Percentiles rank a stretch among this genome's conserved stretches.
Evolutionary conservation across 2,329 filamentous ascomycete genomes (phyloP).

Genomic region (Didymella arachidicola): DNA sequence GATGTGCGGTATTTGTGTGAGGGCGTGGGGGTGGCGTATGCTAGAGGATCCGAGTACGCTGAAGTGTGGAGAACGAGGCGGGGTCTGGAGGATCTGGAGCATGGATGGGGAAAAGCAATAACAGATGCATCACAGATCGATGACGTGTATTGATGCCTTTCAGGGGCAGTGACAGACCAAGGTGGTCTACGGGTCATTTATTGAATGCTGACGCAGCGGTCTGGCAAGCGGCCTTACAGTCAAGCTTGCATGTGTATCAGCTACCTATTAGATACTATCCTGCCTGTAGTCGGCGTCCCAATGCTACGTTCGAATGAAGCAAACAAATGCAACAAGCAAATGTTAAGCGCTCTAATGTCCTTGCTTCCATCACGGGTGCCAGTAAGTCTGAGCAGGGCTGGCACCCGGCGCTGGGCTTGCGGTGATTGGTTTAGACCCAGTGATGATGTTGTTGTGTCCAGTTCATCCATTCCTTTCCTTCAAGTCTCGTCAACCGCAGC

Average conservation of each 20-base stretch:
- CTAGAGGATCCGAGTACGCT: neutral
- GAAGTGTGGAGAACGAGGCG: neutral
- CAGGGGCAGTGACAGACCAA: neutral
- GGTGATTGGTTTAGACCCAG: neutral
- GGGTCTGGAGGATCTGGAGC: neutral
- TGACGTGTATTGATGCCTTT: neutral
- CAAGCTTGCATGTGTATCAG: conserved; percentile 5
- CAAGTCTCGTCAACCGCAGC: conserved; percentile 17
- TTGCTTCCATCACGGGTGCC: neutral
- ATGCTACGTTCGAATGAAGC: neutral
- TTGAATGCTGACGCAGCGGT: neutral
- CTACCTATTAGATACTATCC: neutral
- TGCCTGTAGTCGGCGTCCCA: neutral
- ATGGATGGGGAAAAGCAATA: neutral
- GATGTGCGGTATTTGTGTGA: neutral
- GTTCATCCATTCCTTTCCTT: neutral
- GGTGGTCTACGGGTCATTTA: neutral
- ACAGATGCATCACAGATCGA: neutral
- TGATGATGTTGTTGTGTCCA: neutral
- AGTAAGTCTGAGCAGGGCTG: neutral
- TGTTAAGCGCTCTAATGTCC: neutral
- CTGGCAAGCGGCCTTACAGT: conserved; percentile 3
- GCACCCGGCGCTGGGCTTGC: neutral
- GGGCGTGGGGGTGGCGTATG: neutral
- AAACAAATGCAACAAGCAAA: neutral